Evolutionary conservation across 495 filamentous ascomycete species (phyloP), one percentile per base, ranked within the genome.

Genomic region (Cryomyces minteri): DNA sequence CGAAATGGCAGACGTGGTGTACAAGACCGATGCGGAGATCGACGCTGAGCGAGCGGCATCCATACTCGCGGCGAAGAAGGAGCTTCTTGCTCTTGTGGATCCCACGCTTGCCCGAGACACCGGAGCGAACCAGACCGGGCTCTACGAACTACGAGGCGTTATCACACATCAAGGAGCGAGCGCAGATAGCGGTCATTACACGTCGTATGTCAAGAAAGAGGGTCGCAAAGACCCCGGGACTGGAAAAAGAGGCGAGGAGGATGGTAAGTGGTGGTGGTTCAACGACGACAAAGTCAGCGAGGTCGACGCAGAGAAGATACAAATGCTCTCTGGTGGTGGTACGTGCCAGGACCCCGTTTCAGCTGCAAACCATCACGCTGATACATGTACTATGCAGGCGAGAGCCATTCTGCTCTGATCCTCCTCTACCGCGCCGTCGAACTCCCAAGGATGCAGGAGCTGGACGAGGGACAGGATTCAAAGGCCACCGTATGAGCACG

Each of bases 231-330:
- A 85, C 48, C 62, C 75, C 6, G 70, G 70, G 45, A 76, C 76
- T 4, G 79, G 76, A 48, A 83, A 83, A 67, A 64, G 76, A 52
- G 75, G 74, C 46, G 76, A 79, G 51, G 80, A 88, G 46, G 87
- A 94, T 51, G 86, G 79, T 45, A 94, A 88, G 52, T 98, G 90
- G 90, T 98, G 90, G 86, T 96, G 90, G 87, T 98, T 98, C 71
- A 94, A 98, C 58, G 90, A 98, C 54, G 92, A 98, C 56, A 93
- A 88, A 61, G 92, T 98, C 8, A 75, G 81, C 36, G 92, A 96
- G 63, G 90, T 98, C 30, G 79, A 88, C 4, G 64, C 73, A 6
- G 86, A 94, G 53, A 93, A 90, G 67, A 92, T 98, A 51, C 80
- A 88, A 56, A 77, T 80, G 5, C 70, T 98, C 49, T 72, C 85